These are phyloP conservation scores for Solanum appendiculatum DNA, from an alignment of 257 asterid genomes.

Conservation along the genomic window DNA sequence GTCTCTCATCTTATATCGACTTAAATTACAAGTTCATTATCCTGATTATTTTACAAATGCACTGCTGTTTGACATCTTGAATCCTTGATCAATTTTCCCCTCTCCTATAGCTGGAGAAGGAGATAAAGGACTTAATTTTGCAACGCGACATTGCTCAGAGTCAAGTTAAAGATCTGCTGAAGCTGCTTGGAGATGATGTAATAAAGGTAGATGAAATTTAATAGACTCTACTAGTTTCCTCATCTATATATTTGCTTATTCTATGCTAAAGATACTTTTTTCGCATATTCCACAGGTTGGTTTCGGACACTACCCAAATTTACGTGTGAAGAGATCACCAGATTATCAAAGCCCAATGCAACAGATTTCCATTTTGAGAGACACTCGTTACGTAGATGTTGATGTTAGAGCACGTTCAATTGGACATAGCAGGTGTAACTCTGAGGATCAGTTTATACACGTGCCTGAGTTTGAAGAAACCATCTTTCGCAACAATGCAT, in stretches of 20 bases:
- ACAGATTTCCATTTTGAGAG: slow-evolving; percentile 25
- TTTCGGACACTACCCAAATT: slow-evolving; percentile 54
- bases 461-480: slow-evolving; percentile 46
- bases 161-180: slow-evolving; percentile 58
- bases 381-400: slow-evolving; percentile 25
- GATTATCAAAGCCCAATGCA: slow-evolving; percentile 13
- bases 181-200: slow-evolving; percentile 27
- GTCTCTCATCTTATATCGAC: background rate
- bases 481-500: slow-evolving; percentile 15
- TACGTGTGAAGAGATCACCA: slow-evolving; percentile 51
- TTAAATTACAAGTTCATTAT: background rate
- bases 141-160: slow-evolving; percentile 81
- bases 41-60: background rate
- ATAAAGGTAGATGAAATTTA: background rate
- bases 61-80: background rate
- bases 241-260: background rate
- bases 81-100: background rate
- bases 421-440: slow-evolving; percentile 55
- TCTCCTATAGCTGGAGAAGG: slow-evolving; percentile 57
- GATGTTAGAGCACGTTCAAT: slow-evolving; percentile 39
- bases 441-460: slow-evolving; percentile 43
- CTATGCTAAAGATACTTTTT: background rate
- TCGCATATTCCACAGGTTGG: slow-evolving; percentile 35
- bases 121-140: slow-evolving; percentile 57
- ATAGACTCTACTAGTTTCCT: background rate